These are phyloP conservation scores for Alternaria sp. DNA, from an alignment of 2,329 filamentous ascomycete species.

Conservation along the genomic window DNA sequence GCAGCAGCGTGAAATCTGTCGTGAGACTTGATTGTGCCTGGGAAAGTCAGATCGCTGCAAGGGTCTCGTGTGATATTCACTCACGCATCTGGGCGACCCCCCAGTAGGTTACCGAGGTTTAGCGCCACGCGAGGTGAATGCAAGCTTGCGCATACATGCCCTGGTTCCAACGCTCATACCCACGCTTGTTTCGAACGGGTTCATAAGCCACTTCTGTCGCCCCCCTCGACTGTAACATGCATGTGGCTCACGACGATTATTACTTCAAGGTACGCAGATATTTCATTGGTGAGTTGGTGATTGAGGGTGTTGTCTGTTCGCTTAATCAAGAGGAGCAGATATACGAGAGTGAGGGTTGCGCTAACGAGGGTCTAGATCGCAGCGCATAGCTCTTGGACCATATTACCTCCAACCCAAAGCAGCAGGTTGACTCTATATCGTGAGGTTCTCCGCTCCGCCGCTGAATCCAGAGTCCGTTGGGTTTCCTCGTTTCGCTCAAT, in stretches of 20 bases:
- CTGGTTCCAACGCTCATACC: not conserved
- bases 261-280: not conserved
- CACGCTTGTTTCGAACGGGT: not conserved
- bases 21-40: conserved; percentile 6
- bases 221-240: not conserved
- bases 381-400: not conserved
- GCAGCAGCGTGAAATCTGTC: not conserved
- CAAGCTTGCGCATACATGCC: not conserved
- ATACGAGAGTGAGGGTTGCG: conserved; percentile 4
- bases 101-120: not conserved
- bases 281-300: not conserved
- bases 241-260: not conserved
- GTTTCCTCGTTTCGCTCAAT: not conserved
- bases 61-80: not conserved
- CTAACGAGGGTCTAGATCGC: conserved; percentile 17
- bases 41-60: conserved; percentile 7
- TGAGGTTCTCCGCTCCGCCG: not conserved
- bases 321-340: not conserved
- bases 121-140: not conserved
- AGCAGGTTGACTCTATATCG: conserved; percentile 7
- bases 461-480: not conserved
- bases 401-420: not conserved
- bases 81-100: conserved; percentile 1
- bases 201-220: conserved; percentile 2
- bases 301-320: not conserved